Evolutionary conservation across 371 early-diverging fungal species (phyloP).

Genomic region (Mortierella sp.): DNA sequence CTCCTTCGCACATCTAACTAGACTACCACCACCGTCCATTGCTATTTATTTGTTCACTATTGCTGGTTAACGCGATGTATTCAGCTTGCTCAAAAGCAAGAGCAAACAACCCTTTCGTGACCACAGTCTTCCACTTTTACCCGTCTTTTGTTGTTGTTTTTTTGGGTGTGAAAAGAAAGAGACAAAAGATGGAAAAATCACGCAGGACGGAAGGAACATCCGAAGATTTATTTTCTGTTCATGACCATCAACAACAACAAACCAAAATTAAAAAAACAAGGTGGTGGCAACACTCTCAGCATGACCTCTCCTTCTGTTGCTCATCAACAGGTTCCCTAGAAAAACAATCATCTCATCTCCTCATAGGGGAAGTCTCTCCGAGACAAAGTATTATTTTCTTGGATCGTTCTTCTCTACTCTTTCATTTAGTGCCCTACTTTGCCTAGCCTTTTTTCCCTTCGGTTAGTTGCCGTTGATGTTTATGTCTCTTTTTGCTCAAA

Average conservation of each 20-base stretch:
- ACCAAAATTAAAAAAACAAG: background rate
- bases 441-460: background rate
- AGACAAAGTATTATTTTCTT: background rate
- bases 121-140: background rate
- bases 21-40: too few relatives aligned
- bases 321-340: background rate
- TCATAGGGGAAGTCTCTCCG: background rate
- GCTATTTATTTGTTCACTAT: background rate
- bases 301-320: background rate
- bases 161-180: background rate
- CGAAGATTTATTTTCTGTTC: background rate
- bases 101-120: background rate
- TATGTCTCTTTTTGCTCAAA: background rate
- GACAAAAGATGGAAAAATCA: background rate
- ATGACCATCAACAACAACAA: background rate
- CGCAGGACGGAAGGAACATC: constrained; percentile 1
- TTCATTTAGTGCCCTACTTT: background rate
- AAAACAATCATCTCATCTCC: background rate
- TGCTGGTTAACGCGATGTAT: background rate
- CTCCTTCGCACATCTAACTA: too few relatives aligned
- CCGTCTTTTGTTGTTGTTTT: background rate
- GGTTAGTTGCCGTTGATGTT: background rate
- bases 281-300: background rate
- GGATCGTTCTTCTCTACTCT: too few relatives aligned
- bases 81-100: background rate